These are phyloP conservation scores for Phlegmacium glaucopus DNA, from an alignment of 768 basidiomycete genomes.

Conservation along the genomic window DNA sequence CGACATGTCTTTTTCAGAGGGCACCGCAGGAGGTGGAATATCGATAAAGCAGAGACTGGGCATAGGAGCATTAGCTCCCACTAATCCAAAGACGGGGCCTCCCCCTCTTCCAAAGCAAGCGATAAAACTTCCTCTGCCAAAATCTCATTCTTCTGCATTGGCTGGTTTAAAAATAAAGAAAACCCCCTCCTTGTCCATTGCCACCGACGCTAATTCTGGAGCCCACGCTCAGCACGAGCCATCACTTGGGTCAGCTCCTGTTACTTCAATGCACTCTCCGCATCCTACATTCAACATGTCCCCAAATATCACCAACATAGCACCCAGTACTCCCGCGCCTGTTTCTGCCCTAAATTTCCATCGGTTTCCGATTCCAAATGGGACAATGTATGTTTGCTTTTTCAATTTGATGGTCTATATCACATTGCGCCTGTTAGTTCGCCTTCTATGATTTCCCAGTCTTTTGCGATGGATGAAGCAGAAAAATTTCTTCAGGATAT, in stretches of 20 bases:
- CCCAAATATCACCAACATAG: not conserved
- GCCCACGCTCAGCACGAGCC: slow-evolving; percentile 10
- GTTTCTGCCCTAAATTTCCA: no score
- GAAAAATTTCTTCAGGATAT: not conserved
- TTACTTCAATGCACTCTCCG: slow-evolving; percentile 7
- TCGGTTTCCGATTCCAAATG: not conserved
- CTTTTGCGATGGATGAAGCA: not conserved
- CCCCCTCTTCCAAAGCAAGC: slow-evolving; percentile 10
- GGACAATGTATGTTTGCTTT: no score
- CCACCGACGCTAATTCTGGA: not conserved
- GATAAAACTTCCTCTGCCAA: slow-evolving; percentile 3
- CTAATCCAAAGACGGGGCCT: slow-evolving; percentile 30
- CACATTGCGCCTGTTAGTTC: not conserved
- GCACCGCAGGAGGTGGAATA: slow-evolving; percentile 30
- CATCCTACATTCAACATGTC: not conserved
- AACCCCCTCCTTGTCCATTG: not conserved
- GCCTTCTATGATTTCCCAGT: not conserved
- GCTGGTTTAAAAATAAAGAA: not conserved
- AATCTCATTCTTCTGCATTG: not conserved
- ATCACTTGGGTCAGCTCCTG: slow-evolving; percentile 18
- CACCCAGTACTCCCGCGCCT: no score
- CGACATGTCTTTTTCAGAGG: slow-evolving; percentile 11
- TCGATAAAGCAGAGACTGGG: slow-evolving; percentile 50
- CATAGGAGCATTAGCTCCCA: slow-evolving; percentile 34
- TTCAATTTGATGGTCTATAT: no score